Base-by-base conservation (phyloP, 2,329 filamentous ascomycete genomes). In the Aspergillus phoenicis region DNA sequence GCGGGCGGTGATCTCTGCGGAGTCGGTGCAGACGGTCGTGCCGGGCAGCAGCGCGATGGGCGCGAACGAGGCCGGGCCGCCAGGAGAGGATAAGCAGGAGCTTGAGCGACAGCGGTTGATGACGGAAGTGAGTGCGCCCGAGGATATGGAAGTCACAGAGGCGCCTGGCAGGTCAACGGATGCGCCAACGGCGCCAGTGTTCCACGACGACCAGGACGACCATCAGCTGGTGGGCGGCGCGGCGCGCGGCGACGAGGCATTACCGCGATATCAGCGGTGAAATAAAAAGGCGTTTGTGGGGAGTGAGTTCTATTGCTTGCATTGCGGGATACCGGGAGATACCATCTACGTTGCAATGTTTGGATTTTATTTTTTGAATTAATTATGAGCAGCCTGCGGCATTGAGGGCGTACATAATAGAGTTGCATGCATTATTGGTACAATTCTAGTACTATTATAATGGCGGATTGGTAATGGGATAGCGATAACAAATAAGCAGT, bases 11-110 rank as follows among this genome's bases (percentile, higher is more conserved):
- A 65, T 69, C 52, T 75, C 71, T 13, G 71, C 66, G 11, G 70
- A 72, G 41, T 74, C 73, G 7, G 57, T 74, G 43, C 71, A 73
- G 68, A 71, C 72, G 7, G 67, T 73, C 26, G 60, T 74, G 20
- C 61, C 67, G 52, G 49, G 77, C 63, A 61, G 76, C 70, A 60
- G 74, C 67, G 2, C 78, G 79, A 5, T 81, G 80, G 5, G 82
- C 77, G 2, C 84, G 80, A 63, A 63, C 10, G 33, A 70, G 51
- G 55, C 67, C 51, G 58, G 57, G 2, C 79, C 80, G 0, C 49
- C 70, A 59, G 22, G 66, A 58, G 91, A 95, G 58, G 93, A 96
- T 74, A 95, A 96, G 73, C 87, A 89, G 67, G 91, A 96, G 72
- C 79, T 92, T 6, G 90, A 93, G 72, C 82, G 87, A 20, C 84